Conservation (phyloP, 1,284 basidiomycete genomes). For the Leccinum pallidistipes region DNA sequence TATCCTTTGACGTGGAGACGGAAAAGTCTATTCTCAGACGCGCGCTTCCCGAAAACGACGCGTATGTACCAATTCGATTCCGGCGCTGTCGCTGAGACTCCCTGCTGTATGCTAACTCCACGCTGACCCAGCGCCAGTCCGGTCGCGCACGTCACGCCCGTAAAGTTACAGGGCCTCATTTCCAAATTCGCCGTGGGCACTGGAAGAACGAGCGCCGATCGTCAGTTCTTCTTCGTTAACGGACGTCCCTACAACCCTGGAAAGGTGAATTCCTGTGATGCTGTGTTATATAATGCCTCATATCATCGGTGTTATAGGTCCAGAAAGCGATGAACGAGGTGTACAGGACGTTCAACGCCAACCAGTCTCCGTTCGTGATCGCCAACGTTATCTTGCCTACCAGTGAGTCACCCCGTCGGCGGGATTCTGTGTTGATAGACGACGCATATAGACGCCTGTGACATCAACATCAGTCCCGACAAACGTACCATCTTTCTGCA, state of each 20-base stretch:
- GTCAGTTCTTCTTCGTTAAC: conserved; percentile 95
- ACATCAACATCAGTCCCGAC: conserved; percentile 97
- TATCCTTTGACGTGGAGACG: conserved; percentile 70
- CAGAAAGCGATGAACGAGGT: conserved; percentile 89
- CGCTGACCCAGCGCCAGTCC: conserved; percentile 10
- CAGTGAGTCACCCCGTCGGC: conserved; percentile 47
- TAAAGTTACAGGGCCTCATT: conserved; percentile 73
- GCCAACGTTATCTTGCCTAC: conserved; percentile 83
- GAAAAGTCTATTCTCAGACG: conserved; percentile 48
- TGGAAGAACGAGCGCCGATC: conserved; percentile 77
- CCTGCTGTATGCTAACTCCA: neutral
- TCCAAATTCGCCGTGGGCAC: conserved; percentile 74
- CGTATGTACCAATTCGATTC: conserved; percentile 13
- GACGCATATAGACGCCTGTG: conserved; percentile 68
- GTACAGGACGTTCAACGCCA: conserved; percentile 82
- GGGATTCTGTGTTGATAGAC: conserved; percentile 1
- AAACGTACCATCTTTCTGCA: conserved; percentile 95
- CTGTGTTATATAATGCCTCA: conserved; percentile 1
- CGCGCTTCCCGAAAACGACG: conserved; percentile 14
- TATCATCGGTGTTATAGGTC: conserved; percentile 46
- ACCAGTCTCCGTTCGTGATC: conserved; percentile 80
- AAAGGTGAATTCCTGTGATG: conserved; percentile 50
- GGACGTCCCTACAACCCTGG: conserved; percentile 83
- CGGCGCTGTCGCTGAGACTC: neutral
- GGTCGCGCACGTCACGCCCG: conserved; percentile 36